Percentiles rank a stretch among this genome's conserved stretches.
Conservation (phyloP, 1,284 basidiomycete genomes). For the Fomitopsis palustris region DNA sequence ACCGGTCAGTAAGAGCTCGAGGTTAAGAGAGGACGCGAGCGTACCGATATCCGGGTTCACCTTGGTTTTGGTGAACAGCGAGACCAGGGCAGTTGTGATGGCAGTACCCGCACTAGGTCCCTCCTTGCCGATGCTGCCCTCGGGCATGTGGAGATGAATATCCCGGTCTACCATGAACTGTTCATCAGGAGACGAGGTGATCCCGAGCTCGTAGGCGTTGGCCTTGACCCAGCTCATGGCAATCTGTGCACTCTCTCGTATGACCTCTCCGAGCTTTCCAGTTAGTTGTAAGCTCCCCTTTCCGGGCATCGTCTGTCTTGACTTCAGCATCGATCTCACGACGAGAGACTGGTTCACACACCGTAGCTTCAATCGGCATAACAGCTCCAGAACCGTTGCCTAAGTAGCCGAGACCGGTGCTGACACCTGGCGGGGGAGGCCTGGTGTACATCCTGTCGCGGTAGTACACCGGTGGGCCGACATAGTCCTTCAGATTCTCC, state of each 20-base stretch:
- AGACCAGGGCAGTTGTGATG: conserved; percentile 88
- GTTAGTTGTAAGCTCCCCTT: conserved; percentile 89
- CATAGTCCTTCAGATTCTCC: conserved; percentile 92
- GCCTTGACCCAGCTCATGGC: conserved; percentile 92
- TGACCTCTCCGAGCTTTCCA: conserved; percentile 97
- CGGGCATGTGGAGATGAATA: conserved; percentile 94
- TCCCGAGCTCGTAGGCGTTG: conserved; percentile 86
- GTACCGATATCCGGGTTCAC: conserved; percentile 85
- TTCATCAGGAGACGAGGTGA: conserved; percentile 69
- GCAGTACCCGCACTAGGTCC: conserved; percentile 97
- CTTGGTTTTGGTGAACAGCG: conserved; percentile 81
- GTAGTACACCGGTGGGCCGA: conserved; percentile 94
- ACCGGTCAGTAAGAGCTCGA: not conserved
- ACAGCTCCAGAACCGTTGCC: conserved; percentile 96
- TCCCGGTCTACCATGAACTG: conserved; percentile 83
- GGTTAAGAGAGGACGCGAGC: conserved; percentile 23
- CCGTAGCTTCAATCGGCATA: conserved; percentile 95
- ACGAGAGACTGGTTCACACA: conserved; percentile 35
- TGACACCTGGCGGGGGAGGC: conserved; percentile 87
- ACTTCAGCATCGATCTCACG: not conserved
- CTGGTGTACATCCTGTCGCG: conserved; percentile 89
- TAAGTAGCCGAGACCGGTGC: conserved; percentile 91
- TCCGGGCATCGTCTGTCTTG: conserved; percentile 80
- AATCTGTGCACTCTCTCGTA: conserved; percentile 94
- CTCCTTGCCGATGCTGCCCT: conserved; percentile 97